phyloP scores from a whole-genome alignment of 495 filamentous ascomycete species.

The Platismatia glauca region DNA sequence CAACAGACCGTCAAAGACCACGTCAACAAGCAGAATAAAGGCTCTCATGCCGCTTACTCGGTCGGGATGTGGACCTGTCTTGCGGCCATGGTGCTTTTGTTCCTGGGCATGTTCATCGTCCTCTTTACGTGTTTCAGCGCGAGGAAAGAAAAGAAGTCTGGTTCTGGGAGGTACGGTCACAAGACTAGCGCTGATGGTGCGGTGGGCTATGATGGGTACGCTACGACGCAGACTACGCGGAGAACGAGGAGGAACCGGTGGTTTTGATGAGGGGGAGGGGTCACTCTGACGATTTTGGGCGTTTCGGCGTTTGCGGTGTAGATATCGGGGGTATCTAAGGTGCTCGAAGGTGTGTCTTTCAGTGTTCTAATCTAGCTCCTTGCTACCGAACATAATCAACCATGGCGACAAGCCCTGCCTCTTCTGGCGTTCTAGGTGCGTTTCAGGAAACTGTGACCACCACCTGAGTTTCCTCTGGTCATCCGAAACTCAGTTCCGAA shows the following conservation, averaged over 20 bases:
- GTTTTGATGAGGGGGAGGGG: no score
- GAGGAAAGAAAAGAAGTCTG: conserved; percentile 21
- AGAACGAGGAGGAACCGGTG: neutral
- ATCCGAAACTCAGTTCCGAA: no score
- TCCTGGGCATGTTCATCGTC: conserved; percentile 46
- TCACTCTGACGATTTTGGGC: no score
- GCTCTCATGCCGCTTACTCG: conserved; percentile 35
- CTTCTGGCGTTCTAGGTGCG: no score
- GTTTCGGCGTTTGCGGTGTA: no score
- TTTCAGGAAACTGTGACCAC: no score
- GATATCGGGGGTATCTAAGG: no score
- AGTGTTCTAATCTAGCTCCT: no score
- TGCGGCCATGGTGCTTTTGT: conserved; percentile 40
- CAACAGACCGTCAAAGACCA: conserved; percentile 38
- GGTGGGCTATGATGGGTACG: neutral
- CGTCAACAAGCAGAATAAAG: conserved; percentile 35
- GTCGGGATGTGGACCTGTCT: conserved; percentile 44
- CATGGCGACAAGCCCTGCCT: no score
- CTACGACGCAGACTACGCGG: neutral
- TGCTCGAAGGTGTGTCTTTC: no score
- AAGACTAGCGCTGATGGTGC: neutral
- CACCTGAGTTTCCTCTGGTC: no score
- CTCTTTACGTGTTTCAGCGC: conserved; percentile 46
- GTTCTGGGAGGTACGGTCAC: neutral
- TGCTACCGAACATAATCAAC: no score